Percentiles rank a stretch among this genome's conserved stretches.
Conservation (phyloP, 2,329 filamentous ascomycete genomes). For the Calonectria montana region DNA sequence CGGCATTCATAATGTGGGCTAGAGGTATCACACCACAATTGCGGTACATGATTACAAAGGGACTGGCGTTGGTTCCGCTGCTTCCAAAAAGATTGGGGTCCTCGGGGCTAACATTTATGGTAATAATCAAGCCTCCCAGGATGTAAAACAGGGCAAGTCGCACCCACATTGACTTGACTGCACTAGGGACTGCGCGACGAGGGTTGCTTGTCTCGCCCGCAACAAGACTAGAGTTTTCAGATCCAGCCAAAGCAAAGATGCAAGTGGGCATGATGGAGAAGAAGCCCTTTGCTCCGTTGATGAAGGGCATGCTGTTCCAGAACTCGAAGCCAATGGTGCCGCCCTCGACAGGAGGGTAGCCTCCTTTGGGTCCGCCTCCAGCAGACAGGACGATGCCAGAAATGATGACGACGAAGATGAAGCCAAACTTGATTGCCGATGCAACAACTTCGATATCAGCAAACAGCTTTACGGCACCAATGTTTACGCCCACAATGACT, state of each 20-base stretch:
- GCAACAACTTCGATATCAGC: constrained; percentile 58
- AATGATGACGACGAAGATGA: constrained; percentile 61
- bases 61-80: constrained; percentile 55
- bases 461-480: constrained; percentile 56
- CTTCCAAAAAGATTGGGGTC: constrained; percentile 55
- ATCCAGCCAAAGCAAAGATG: constrained; percentile 63
- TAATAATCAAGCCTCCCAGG: constrained; percentile 56
- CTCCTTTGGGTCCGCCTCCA: constrained; percentile 48
- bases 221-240: constrained; percentile 56
- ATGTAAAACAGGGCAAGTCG: constrained; percentile 59
- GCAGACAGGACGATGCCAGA: constrained; percentile 56
- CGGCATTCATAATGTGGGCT: constrained; percentile 60
- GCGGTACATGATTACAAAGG: constrained; percentile 58
- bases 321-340: constrained; percentile 57
- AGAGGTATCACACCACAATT: constrained; percentile 52
- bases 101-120: constrained; percentile 55
- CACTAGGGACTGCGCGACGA: constrained; percentile 53
- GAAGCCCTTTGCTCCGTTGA: constrained; percentile 60
- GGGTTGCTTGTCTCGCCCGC: constrained; percentile 58
- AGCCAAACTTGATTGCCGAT: constrained; percentile 58
- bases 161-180: constrained; percentile 58
- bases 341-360: constrained; percentile 35
- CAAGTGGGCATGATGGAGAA: constrained; percentile 63
- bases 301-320: constrained; percentile 56
- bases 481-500: constrained; percentile 52